Percentiles rank a stretch among this genome's conserved stretches.
Conservation (phyloP, 768 basidiomycete species). For the Boletus sensibilis region DNA sequence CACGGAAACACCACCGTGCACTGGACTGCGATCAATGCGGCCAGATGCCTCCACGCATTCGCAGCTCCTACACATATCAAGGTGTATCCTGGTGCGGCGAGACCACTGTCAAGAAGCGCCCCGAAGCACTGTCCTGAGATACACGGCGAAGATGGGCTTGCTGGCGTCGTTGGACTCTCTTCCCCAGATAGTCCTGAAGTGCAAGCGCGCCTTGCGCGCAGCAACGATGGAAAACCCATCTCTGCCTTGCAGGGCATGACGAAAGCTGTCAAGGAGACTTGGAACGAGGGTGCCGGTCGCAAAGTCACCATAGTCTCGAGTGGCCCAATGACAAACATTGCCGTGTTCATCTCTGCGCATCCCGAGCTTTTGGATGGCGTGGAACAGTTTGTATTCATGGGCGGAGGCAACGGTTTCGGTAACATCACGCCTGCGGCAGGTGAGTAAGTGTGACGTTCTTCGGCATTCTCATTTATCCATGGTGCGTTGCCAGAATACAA, state of each 20-base stretch:
- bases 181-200: conserved; percentile 47
- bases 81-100: conserved; percentile 67
- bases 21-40: conserved; percentile 69
- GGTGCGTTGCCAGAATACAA: conserved; percentile 61
- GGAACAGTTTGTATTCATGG: conserved; percentile 70
- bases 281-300: conserved; percentile 57
- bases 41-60: conserved; percentile 73
- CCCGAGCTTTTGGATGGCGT: conserved; percentile 51
- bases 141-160: conserved; percentile 80
- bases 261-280: conserved; percentile 47
- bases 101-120: conserved; percentile 59
- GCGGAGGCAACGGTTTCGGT: conserved; percentile 83
- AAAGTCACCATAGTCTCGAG: conserved; percentile 72
- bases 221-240: conserved; percentile 40
- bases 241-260: conserved; percentile 73
- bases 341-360: conserved; percentile 60
- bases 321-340: conserved; percentile 85
- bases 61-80: conserved; percentile 56
- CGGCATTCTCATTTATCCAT: neutral
- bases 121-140: conserved; percentile 71
- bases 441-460: conserved; percentile 22
- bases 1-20: conserved; percentile 75
- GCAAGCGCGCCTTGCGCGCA: conserved; percentile 45
- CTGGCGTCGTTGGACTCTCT: conserved; percentile 79
- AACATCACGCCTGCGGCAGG: conserved; percentile 78